These are phyloP conservation scores for Scheffersomyces quercinus DNA, from an alignment of 1,139 yeast species.

Conservation along the genomic window DNA sequence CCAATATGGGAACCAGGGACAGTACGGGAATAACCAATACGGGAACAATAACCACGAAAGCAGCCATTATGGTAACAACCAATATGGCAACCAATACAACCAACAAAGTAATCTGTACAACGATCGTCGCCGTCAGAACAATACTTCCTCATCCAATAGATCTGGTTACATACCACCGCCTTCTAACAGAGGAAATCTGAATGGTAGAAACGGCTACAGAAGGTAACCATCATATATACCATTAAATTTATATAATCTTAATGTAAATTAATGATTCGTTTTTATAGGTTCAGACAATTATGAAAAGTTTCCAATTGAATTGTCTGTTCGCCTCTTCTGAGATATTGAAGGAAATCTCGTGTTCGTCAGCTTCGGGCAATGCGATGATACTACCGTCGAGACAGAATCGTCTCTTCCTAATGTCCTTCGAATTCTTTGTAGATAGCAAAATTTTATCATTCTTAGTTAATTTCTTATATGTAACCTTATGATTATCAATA, in stretches of 20 bases:
- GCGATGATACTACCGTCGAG: slow-evolving; percentile 52
- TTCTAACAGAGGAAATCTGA: too few relatives aligned
- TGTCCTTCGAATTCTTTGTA: slow-evolving; percentile 17
- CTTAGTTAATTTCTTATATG: slow-evolving; percentile 35
- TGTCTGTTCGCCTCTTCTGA: slow-evolving; percentile 18
- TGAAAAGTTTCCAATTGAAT: slow-evolving; percentile 24
- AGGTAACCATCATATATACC: neutral
- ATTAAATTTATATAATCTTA: too few relatives aligned
- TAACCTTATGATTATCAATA: slow-evolving; percentile 42
- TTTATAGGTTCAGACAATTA: slow-evolving; percentile 6
- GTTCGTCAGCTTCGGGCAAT: slow-evolving; percentile 27
- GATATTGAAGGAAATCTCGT: slow-evolving; percentile 16
- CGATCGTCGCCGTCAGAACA: neutral
- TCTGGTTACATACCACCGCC: too few relatives aligned
- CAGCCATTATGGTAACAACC: slow-evolving; percentile 7
- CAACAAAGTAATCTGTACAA: slow-evolving; percentile 6
- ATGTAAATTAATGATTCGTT: too few relatives aligned
- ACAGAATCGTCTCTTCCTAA: slow-evolving; percentile 45
- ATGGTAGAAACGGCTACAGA: neutral
- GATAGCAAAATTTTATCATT: slow-evolving; percentile 28
- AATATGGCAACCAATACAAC: slow-evolving; percentile 8
- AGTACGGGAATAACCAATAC: slow-evolving; percentile 8
- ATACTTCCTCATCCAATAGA: too few relatives aligned
- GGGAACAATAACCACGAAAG: slow-evolving; percentile 3
- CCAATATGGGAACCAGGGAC: slow-evolving; percentile 6